Base-by-base conservation (phyloP, 1,139 yeast species). In the Kodamaea derodonti region DNA sequence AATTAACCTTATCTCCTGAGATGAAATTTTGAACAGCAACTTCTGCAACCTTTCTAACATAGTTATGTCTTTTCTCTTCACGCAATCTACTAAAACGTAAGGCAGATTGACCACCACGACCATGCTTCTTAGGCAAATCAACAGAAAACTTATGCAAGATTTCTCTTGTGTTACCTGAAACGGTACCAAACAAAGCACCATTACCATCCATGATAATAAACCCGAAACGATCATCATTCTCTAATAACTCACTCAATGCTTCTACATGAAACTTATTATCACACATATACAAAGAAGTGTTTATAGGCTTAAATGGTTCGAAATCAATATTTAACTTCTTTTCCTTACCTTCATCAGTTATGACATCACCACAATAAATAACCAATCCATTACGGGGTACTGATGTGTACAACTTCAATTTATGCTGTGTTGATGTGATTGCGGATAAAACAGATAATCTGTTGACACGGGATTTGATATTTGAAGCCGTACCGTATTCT, bases 31-130 rank as follows among this genome's bases (percentile, higher is more conserved):
- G 98, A 20, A 92, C 98, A 4, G 98, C 97, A 36, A 82, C 94
- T 71, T 92, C 98, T 31, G 98, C 96, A 31, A 92, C 98, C 60
- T 92, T 92, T 67, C 98, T 80, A 41, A 92, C 95, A 67, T 92
- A 92, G 64, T 92, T 92, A 66, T 94, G 98, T 72, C 98, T 87
- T 65, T 92, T 92, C 69, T 94, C 98, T 52, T 92, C 98, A 78
- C 98, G 85, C 63, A 92, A 77, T 75, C 98, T 90, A 30, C 97
- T 84, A 73, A 92, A 92, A 86, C 98, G 97, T 49, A 92, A 62
- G 31, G 98, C 98, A 43, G 98, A 92, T 72, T 92, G 98, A 83
- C 98, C 98, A 84, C 98, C 98, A 76, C 98, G 85, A 54, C 98
- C 98, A 73, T 92, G 98, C 85, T 92, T 92, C 72, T 92, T 92